Evolutionary conservation across 768 basidiomycete genomes (phyloP), one percentile per base, ranked within the genome.

Genomic region (Dioszegia crocea): DNA sequence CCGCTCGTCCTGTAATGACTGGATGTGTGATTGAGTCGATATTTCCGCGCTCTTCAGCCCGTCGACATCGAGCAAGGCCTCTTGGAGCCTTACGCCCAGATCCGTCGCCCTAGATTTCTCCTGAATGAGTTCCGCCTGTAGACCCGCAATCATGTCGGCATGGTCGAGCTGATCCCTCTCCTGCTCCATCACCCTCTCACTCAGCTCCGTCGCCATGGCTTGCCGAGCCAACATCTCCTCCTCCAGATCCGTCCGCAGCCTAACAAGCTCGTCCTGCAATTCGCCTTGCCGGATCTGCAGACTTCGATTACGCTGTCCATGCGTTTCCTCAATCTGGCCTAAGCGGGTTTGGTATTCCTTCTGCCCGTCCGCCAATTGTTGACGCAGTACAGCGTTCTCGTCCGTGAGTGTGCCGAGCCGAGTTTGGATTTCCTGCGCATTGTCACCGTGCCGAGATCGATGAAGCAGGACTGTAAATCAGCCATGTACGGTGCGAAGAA

Each of bases 1-100:
- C 70, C 91, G 88, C 30, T 91, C 89, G 60, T 86, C 85, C 43
- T 91, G 78, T 40, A 92, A 75, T 50, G 79, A 80, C 8, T 83
- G 80, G 14, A 89, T 79, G 68, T 87, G 87, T 55, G 80, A 79
- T 12, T 83, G 80, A 1, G 70, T 60, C 19, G 60, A 63, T 3
- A 64, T 61, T 21, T 75, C 70, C 8, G 64, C 60, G 36, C 61
- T 64, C 86, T 69, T 89, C 86, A 19, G 82, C 74, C 41, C 71
- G 39, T 73, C 71, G 17, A 73, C 63, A 55, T 73, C 71, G 17
- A 73, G 59, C 8, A 70, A 44, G 21, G 68, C 71, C 44, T 73
- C 69, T 49, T 70, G 71, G 8, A 73, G 56, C 33, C 71, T 57
- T 4, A 68, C 63, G 39, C 71, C 71, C 3, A 73, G 63, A 57